Evolutionary conservation across 371 early-diverging fungal species (phyloP), one percentile per base, ranked within the genome.

Genomic region (Circinella minor): DNA sequence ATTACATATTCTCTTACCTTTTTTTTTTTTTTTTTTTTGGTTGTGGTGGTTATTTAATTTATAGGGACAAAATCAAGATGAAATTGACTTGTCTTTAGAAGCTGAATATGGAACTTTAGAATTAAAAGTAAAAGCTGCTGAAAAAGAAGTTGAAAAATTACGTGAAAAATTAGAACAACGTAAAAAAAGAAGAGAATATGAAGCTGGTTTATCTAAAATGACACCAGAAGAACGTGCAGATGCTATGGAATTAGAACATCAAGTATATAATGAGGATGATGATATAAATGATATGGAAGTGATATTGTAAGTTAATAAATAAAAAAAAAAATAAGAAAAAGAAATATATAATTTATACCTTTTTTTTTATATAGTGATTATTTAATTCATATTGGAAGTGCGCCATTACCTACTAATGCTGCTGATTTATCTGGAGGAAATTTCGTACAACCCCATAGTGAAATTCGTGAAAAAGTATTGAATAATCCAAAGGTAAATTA

Each of bases 171-270:
- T 82, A 43, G 55, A 10, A 15, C 17, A n/a, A 9, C 51, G 71
- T 34, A 68, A 55, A 68, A 67, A 51, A 37, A 64, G 65, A 57
- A 57, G 82, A 46, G 48, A 61, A 0, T 18, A 63, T n/a, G 78
- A 82, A 68, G 74, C 80, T 0, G 46, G 55, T 3, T 13, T 82
- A 3, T 60, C 73, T 10, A 80, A 80, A 15, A 51, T 82, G 76
- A 77, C 82, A 48, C 80, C 82, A 18, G 80, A 78, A 20, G 75
- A 78, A 66, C 75, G 82, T 67, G 80, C 82, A 27, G 59, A 61
- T 7, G 63, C 54, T 27, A 61, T 69, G 46, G 68, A 69, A 39
- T 17, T 57, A 43, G 59, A 66, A n/a, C 27, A 63, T n/a, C 36
- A 66, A 13, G 5, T 0, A 13, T 17, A 4, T 46, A 27, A 27